phyloP scores from a whole-genome alignment of 1,284 basidiomycete species.

The Agaricales sp. region DNA sequence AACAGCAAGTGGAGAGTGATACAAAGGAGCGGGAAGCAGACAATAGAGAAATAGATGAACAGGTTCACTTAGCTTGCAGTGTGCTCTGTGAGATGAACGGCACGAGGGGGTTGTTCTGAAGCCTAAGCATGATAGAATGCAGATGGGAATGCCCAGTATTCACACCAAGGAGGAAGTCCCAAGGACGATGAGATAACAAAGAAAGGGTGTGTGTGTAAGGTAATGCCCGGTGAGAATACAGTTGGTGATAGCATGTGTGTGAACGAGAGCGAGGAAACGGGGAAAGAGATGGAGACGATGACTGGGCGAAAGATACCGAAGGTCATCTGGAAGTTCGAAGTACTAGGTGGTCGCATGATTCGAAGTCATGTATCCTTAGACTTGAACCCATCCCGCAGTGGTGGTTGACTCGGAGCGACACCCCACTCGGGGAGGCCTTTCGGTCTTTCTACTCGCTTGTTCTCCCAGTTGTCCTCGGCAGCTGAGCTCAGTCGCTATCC shows the following conservation, averaged over 20 bases:
- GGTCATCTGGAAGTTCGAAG: too few species aligned
- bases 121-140: too few species aligned
- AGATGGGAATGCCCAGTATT: too few species aligned
- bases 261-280: neutral
- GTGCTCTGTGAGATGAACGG: too few species aligned
- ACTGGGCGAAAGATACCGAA: too few species aligned
- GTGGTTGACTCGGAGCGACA: constrained; percentile 52
- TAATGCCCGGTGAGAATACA: neutral
- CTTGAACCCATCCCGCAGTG: neutral
- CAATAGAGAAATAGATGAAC: neutral
- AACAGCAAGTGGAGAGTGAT: too few species aligned
- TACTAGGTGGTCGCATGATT: too few species aligned
- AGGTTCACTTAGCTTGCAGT: too few species aligned
- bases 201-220: too few species aligned
- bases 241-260: neutral
- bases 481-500: constrained; percentile 56
- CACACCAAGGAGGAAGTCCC: too few species aligned
- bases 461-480: constrained; percentile 74
- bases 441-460: constrained; percentile 76
- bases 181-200: too few species aligned
- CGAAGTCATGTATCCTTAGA: neutral
- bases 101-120: too few species aligned
- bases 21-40: neutral
- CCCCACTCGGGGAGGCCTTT: constrained; percentile 86
- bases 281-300: neutral